These are phyloP conservation scores for Candida silvatica DNA, from an alignment of 805 yeast species.

Conservation along the genomic window DNA sequence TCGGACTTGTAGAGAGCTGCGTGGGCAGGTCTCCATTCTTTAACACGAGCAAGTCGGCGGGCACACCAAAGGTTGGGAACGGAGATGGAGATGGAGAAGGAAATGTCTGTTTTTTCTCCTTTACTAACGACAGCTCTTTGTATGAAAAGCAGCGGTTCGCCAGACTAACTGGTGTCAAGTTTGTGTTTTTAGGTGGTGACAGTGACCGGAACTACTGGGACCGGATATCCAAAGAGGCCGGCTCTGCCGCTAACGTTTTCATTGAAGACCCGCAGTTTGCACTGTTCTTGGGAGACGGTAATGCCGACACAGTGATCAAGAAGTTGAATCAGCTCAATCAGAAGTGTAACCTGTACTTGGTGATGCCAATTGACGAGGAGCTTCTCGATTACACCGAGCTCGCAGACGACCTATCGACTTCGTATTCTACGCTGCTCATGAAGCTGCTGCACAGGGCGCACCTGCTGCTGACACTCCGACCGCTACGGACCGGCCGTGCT, in stretches of 20 bases:
- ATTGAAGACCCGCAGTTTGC: slow-evolving; percentile 23
- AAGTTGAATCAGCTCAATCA: slow-evolving; percentile 12
- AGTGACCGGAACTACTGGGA: no score
- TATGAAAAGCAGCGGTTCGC: no score
- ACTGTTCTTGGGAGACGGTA: slow-evolving; percentile 9
- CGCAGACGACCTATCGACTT: slow-evolving; percentile 17
- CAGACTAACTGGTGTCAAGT: no score
- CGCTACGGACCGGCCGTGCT: slow-evolving; percentile 75
- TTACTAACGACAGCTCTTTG: slow-evolving; percentile 14
- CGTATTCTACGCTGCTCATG: slow-evolving; percentile 37
- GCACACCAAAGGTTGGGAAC: no score
- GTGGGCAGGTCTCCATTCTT: no score
- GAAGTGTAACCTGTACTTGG: slow-evolving; percentile 16
- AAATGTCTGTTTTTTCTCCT: slow-evolving; percentile 30
- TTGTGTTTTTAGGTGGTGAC: no score
- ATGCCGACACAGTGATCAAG: slow-evolving; percentile 9
- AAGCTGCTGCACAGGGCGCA: slow-evolving; percentile 42
- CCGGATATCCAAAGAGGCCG: no score
- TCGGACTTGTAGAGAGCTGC: slow-evolving; percentile 44
- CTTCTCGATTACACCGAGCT: slow-evolving; percentile 13
- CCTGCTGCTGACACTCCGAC: slow-evolving; percentile 47
- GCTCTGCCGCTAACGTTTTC: no score
- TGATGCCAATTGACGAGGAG: slow-evolving; percentile 13
- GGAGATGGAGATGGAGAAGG: no score
- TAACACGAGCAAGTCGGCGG: no score